phyloP scores from a whole-genome alignment of 2,329 filamentous ascomycete genomes.

The Penicillium sp. region DNA sequence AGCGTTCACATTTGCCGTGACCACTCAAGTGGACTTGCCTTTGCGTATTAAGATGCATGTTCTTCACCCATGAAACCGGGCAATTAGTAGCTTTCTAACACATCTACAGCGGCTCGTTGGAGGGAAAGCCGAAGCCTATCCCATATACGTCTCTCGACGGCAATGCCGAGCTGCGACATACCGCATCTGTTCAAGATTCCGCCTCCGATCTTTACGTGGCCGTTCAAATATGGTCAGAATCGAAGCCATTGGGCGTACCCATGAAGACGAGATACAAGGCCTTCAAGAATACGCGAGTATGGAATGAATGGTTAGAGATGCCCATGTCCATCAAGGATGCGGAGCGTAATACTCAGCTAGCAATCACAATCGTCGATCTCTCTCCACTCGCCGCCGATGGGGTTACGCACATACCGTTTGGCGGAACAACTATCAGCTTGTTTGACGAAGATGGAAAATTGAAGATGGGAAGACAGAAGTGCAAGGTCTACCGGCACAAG shows the following conservation, averaged over 20 bases:
- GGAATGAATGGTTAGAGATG: constrained; percentile 95
- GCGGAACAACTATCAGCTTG: constrained; percentile 85
- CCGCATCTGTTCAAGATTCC: constrained; percentile 78
- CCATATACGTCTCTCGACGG: constrained; percentile 74
- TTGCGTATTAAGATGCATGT: constrained; percentile 62
- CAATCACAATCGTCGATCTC: constrained; percentile 92
- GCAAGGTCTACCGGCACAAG: constrained; percentile 74
- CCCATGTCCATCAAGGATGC: constrained; percentile 80
- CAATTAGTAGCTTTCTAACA: constrained; percentile 3
- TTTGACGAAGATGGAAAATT: constrained; percentile 91
- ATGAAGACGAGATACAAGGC: constrained; percentile 90
- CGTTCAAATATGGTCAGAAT: constrained; percentile 90
- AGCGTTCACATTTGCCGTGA: constrained; percentile 91
- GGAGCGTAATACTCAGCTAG: constrained; percentile 75
- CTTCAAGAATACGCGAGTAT: constrained; percentile 69
- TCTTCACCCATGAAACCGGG: neutral
- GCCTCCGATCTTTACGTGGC: constrained; percentile 90
- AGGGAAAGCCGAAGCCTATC: constrained; percentile 71
- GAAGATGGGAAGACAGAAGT: constrained; percentile 89
- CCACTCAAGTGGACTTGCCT: constrained; percentile 74
- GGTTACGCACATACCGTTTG: constrained; percentile 81
- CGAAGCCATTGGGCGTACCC: constrained; percentile 87
- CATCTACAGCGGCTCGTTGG: constrained; percentile 61
- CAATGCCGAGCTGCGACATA: constrained; percentile 74
- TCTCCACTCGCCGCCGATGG: constrained; percentile 69